Percentiles rank a stretch among this genome's conserved stretches.
Evolutionary conservation across 2,329 filamentous ascomycete species (phyloP).

Genomic region (Metarhizium humberi): DNA sequence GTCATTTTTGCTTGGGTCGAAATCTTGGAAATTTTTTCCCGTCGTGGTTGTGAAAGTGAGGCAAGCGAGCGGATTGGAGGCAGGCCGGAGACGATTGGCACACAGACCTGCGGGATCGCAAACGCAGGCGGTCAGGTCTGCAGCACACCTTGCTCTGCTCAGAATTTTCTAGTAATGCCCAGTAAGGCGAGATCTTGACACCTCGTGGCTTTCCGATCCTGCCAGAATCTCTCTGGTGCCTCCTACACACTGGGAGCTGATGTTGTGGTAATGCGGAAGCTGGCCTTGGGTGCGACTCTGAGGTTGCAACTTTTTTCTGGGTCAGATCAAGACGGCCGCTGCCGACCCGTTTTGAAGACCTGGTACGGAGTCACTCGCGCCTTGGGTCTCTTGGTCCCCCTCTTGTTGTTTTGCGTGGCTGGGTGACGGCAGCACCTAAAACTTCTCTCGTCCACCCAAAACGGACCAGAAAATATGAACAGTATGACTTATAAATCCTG

Average conservation of each 20-base stretch:
- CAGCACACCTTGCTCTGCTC: background rate
- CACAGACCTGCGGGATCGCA: background rate
- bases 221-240: background rate
- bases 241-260: background rate
- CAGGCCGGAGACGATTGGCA: background rate
- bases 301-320: constrained; percentile 18
- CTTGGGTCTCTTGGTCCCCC: too few relatives aligned
- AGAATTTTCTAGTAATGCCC: background rate
- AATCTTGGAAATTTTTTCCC: constrained; percentile 11
- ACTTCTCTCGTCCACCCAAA: too few relatives aligned
- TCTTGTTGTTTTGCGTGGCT: too few relatives aligned
- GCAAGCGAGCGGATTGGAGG: background rate
- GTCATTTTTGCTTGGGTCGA: constrained; percentile 25
- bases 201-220: background rate
- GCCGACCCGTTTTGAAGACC: constrained; percentile 2
- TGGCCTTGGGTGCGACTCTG: background rate
- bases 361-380: background rate
- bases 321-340: constrained; percentile 5
- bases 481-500: background rate
- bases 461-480: too few relatives aligned
- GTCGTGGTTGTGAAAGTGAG: background rate
- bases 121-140: background rate
- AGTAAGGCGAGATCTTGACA: background rate
- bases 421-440: too few relatives aligned
- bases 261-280: background rate